Evolutionary conservation across 345 rosid genomes (phyloP).

Genomic region (Eutrema yunnanense): DNA sequence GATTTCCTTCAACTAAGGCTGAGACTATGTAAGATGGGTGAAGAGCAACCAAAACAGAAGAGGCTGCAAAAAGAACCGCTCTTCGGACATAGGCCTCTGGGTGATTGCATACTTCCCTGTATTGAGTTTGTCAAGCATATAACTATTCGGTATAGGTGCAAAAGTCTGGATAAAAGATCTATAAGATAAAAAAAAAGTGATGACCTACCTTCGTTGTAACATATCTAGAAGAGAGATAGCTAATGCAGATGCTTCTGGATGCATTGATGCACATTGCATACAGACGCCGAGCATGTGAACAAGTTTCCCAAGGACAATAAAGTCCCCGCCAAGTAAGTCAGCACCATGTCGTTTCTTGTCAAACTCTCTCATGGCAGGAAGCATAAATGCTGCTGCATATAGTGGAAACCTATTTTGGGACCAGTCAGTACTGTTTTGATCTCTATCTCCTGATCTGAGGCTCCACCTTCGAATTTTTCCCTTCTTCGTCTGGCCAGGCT

Average conservation of each 20-base stretch:
- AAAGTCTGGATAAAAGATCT: background rate
- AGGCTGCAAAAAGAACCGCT: slow-evolving; percentile 85
- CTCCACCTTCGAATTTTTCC: slow-evolving; percentile 92
- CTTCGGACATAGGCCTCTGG: slow-evolving; percentile 88
- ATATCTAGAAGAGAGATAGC: slow-evolving; percentile 75
- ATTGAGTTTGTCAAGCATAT: slow-evolving; percentile 13
- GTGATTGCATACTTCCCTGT: slow-evolving; percentile 82
- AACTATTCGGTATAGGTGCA: background rate
- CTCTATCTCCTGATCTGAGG: slow-evolving; percentile 42
- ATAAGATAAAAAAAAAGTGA: background rate
- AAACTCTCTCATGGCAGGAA: slow-evolving; percentile 93
- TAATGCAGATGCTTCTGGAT: slow-evolving; percentile 87
- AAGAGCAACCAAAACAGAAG: slow-evolving; percentile 68
- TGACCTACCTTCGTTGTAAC: slow-evolving; percentile 70
- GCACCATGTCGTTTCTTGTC: slow-evolving; percentile 94
- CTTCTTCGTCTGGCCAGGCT: slow-evolving; percentile 44
- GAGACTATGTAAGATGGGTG: slow-evolving; percentile 83
- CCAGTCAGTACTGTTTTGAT: slow-evolving; percentile 44
- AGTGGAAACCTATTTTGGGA: slow-evolving; percentile 75
- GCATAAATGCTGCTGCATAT: slow-evolving; percentile 95
- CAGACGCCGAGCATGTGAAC: slow-evolving; percentile 90
- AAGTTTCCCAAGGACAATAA: slow-evolving; percentile 90
- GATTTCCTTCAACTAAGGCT: slow-evolving; percentile 64
- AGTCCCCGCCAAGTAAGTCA: slow-evolving; percentile 92
- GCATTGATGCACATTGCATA: slow-evolving; percentile 83